Evolutionary conservation across 495 filamentous ascomycete genomes (phyloP).

Genomic region (Penicillium diatomitis): DNA sequence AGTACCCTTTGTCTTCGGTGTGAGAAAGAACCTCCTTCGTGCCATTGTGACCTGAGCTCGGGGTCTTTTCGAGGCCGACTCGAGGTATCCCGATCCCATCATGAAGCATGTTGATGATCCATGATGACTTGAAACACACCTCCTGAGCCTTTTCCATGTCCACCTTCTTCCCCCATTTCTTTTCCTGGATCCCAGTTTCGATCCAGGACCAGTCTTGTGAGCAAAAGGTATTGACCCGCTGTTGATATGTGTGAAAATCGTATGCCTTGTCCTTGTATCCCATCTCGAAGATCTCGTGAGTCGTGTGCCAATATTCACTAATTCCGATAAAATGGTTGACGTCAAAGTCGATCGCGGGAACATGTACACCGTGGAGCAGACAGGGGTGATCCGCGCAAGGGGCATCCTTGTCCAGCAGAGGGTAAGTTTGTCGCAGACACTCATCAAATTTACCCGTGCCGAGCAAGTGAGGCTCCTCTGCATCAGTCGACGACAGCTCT

Average conservation of each 20-base stretch:
- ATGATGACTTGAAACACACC: slow-evolving; percentile 95
- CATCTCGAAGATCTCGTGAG: slow-evolving; percentile 84
- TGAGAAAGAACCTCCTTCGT: slow-evolving; percentile 64
- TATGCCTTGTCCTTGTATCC: slow-evolving; percentile 75
- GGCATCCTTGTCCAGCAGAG: slow-evolving; percentile 81
- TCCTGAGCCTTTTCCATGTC: slow-evolving; percentile 65
- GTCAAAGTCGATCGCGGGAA: slow-evolving; percentile 93
- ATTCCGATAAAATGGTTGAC: slow-evolving; percentile 98
- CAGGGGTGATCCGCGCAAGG: slow-evolving; percentile 80
- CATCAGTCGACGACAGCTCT: slow-evolving; percentile 21
- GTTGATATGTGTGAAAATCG: slow-evolving; percentile 85
- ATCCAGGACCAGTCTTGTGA: slow-evolving; percentile 73
- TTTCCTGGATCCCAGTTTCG: slow-evolving; percentile 46
- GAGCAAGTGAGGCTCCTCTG: slow-evolving; percentile 45
- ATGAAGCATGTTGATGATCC: slow-evolving; percentile 93
- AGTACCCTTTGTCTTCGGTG: slow-evolving; percentile 68
- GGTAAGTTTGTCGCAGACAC: slow-evolving; percentile 72
- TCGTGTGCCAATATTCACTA: slow-evolving; percentile 98
- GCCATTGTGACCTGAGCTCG: slow-evolving; percentile 48
- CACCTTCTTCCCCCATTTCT: slow-evolving; percentile 72
- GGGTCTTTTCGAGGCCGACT: slow-evolving; percentile 64
- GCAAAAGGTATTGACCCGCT: slow-evolving; percentile 78
- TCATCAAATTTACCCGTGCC: slow-evolving; percentile 83
- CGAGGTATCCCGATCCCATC: slow-evolving; percentile 91
- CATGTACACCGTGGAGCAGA: slow-evolving; percentile 78